phyloP scores from a whole-genome alignment of 2,329 filamentous ascomycete genomes.

The Fusarium sulawesiense region DNA sequence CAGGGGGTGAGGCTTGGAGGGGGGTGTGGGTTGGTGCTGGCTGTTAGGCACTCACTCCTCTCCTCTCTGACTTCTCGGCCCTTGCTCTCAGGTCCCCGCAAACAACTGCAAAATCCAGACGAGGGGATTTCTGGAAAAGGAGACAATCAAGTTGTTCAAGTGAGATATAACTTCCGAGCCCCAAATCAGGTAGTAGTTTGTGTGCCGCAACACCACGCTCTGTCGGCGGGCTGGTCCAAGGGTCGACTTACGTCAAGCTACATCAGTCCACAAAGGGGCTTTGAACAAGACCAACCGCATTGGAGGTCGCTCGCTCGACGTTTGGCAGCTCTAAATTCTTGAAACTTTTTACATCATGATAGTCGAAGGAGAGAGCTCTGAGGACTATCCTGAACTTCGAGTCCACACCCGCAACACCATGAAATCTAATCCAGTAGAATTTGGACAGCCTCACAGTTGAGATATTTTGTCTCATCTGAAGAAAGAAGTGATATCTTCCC shows the following conservation, averaged over 20 bases:
- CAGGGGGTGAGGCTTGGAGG: slow-evolving; percentile 42
- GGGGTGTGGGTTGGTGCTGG: slow-evolving; percentile 41
- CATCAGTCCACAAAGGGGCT: slow-evolving; percentile 44
- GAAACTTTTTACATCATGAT: slow-evolving; percentile 34
- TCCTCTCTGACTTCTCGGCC: slow-evolving; percentile 28
- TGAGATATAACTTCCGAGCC: slow-evolving; percentile 42
- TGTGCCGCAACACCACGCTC: slow-evolving; percentile 40
- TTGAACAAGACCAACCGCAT: slow-evolving; percentile 40
- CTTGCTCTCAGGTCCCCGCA: slow-evolving; percentile 39
- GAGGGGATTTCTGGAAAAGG: slow-evolving; percentile 30
- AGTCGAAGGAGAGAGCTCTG: slow-evolving; percentile 18
- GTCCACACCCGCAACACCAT: neutral
- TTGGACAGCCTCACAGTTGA: neutral
- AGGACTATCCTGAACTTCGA: neutral
- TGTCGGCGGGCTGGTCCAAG: slow-evolving; percentile 37
- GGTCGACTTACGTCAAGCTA: slow-evolving; percentile 47
- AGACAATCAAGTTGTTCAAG: slow-evolving; percentile 36
- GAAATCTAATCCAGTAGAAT: neutral
- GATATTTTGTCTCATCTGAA: neutral
- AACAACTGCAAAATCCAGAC: slow-evolving; percentile 39
- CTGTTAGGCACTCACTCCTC: slow-evolving; percentile 40
- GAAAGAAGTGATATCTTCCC: neutral
- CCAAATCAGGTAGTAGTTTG: slow-evolving; percentile 44
- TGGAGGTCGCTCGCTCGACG: slow-evolving; percentile 33
- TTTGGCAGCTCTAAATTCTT: slow-evolving; percentile 16